A percentile compares a stretch with the other conserved stretches of the same genome.
phyloP scores from a whole-genome alignment of 805 yeast species.

The Hanseniaspora vineae region DNA sequence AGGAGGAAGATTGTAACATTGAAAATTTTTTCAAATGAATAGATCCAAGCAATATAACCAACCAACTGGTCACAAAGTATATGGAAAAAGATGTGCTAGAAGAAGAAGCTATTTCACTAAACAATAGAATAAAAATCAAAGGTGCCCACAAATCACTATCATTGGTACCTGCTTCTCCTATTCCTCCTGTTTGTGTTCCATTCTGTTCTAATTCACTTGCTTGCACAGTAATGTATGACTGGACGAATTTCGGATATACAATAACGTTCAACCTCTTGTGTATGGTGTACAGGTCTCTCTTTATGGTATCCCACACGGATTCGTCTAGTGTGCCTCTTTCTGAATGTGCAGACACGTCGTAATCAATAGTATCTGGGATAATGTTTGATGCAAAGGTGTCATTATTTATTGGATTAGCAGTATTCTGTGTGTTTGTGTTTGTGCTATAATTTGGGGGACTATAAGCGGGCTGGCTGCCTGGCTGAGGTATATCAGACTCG shows the following conservation, averaged over 20 bases:
- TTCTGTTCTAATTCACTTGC: conserved; percentile 1
- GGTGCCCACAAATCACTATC: conserved; percentile 26
- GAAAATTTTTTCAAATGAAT: conserved; percentile 15
- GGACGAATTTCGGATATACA: conserved; percentile 17
- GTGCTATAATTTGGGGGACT: no score
- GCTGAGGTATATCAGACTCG: conserved; percentile 1
- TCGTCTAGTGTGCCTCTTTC: conserved; percentile 24
- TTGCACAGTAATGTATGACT: conserved; percentile 5
- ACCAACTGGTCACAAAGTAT: conserved; percentile 21
- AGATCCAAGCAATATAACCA: conserved; percentile 16
- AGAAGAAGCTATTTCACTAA: conserved; percentile 19
- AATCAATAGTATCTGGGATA: not conserved
- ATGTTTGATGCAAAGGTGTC: not conserved
- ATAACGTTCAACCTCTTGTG: conserved; percentile 21
- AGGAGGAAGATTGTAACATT: conserved; percentile 13
- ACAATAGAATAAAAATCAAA: conserved; percentile 17
- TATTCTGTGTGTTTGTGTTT: not conserved
- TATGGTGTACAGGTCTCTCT: conserved; percentile 20
- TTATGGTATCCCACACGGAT: conserved; percentile 15
- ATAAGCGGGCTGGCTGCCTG: conserved; percentile 1
- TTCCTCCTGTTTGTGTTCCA: conserved; percentile 7
- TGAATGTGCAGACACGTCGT: not conserved
- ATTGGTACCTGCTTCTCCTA: conserved; percentile 1
- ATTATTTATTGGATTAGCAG: not conserved
- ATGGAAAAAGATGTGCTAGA: conserved; percentile 20